Base-by-base conservation (phyloP, 2,329 filamentous ascomycete species). In the Aspergillus terreus region DNA sequence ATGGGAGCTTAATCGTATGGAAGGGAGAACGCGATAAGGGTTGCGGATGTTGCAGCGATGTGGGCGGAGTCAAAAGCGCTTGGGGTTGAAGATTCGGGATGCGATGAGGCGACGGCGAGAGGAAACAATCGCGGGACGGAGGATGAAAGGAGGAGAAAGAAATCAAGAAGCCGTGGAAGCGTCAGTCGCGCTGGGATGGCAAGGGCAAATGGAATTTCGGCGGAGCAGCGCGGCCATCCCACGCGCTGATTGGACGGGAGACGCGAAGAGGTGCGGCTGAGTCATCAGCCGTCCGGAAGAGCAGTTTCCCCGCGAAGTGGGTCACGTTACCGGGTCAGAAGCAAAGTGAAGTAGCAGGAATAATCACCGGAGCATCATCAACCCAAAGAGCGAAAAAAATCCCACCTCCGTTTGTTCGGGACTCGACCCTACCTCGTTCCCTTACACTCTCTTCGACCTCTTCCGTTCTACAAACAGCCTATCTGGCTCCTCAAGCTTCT, bases 251-350 rank as follows among this genome's bases (percentile, higher is more conserved):
- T 72, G 71, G 70, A 35, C 46, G 47, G 44, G 51, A 46, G 32
- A 40, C 51, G 56, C 57, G 53, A 50, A 32, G 42, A 15, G 14
- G 15, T 11, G 4, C 6, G 17, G 41, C 30, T 52, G 50, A 55
- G 52, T 54, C 53, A 58, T 46, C 40, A 33, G 12, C 35, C 40
- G 43, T 19, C 44, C 59, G 65, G 67, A 66, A 56, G 42, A 62
- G 49, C 25, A 49, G 56, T 67, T 69, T 59, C 58, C 58, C 63
- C 65, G 61, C 64, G 50, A 38, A 38, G 65, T 66, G 64, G 67
- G 61, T 69, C 67, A 68, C 67, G 67, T 70, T 70, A 68, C 67
- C 66, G 55, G 63, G 67, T 56, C 66, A 68, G 60, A 64, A 58
- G 57, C 55, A 67, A 65, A 63, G 35, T 38, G 35, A 38, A 38